Evolutionary conservation across 1,139 yeast genomes (phyloP), one percentile per base, ranked within the genome.

Genomic region (Candida sanyaensis): DNA sequence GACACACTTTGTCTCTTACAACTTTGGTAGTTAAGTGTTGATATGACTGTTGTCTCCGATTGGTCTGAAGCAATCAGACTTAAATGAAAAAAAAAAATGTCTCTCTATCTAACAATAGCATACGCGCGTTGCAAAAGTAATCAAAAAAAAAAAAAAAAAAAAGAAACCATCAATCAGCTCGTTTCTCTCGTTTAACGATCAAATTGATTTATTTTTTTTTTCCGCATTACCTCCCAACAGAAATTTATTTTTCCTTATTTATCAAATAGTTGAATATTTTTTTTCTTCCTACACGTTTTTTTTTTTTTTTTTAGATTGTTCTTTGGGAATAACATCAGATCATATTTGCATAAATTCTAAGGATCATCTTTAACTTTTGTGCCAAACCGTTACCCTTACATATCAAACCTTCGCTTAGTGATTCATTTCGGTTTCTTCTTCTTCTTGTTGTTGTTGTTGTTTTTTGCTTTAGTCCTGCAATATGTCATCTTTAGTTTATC

Each of bases 401-500:
- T 26, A 26, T 26, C 28, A 26, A 26, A 6, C 28, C 28, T 26
- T 26, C 28, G 28, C 38, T 23, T 17, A 21, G 5, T 34, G 8
- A 21, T 6, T 34, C 21, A 13, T 21, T 5, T 17, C 23, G 5
- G 5, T 17, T 17, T 12, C 13, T 11, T 12, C 13, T 31, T 3
- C 8, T 9, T n/a, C 8, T 31, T 17, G 34, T 13, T 17, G 8
- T 32, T 17, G 10, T 32, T 17, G n/a, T n/a, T n/a, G 34, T n/a
- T 32, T 13, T n/a, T 13, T 27, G 12, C 23, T 8, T 10, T 23
- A 23, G 2, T 17, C 21, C 21, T 17, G 21, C 21, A 30, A 42
- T 17, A 17, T 34, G 38, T 34, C 44, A 33, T 41, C 44, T 9
- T 17, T 41, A n/a, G 80, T 75, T 24, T 75, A 65, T 55, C 61